A percentile compares a stretch with the other conserved stretches of the same genome.
Conservation (phyloP, 2,329 filamentous ascomycete genomes). For the Fusarium pininemorale region DNA sequence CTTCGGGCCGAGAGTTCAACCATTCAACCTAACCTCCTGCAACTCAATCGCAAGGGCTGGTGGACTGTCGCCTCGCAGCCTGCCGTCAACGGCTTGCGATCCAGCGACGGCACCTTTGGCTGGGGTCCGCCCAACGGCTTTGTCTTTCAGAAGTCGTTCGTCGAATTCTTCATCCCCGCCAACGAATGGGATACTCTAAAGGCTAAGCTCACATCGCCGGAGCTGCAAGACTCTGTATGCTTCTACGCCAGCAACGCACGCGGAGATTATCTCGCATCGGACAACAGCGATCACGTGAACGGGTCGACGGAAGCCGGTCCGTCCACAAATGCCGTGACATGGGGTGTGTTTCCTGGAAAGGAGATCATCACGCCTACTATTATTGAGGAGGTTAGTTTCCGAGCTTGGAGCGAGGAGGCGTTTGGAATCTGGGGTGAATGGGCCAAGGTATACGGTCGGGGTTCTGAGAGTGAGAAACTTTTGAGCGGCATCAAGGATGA, state of each 20-base stretch:
- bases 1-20: conserved; percentile 83
- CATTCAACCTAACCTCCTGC: conserved; percentile 79
- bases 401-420: conserved; percentile 93
- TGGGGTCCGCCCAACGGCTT: conserved; percentile 95
- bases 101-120: conserved; percentile 81
- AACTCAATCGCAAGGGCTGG: conserved; percentile 84
- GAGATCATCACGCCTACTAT: conserved; percentile 97
- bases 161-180: conserved; percentile 89
- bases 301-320: conserved; percentile 45
- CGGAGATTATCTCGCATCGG: conserved; percentile 81
- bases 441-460: conserved; percentile 85
- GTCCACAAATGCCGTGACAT: conserved; percentile 92
- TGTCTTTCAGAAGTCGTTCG: conserved; percentile 98
- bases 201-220: conserved; percentile 66
- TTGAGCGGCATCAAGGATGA: conserved; percentile 74
- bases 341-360: conserved; percentile 94
- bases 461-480: conserved; percentile 75
- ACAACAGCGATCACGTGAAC: conserved; percentile 53
- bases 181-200: conserved; percentile 76
- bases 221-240: conserved; percentile 73
- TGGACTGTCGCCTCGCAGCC: conserved; percentile 98
- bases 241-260: conserved; percentile 86
- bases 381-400: conserved; percentile 93
- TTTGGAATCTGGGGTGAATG: conserved; percentile 97
- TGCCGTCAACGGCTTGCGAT: conserved; percentile 85